phyloP scores from a whole-genome alignment of 805 yeast species.

The Yarrowia porcina region DNA sequence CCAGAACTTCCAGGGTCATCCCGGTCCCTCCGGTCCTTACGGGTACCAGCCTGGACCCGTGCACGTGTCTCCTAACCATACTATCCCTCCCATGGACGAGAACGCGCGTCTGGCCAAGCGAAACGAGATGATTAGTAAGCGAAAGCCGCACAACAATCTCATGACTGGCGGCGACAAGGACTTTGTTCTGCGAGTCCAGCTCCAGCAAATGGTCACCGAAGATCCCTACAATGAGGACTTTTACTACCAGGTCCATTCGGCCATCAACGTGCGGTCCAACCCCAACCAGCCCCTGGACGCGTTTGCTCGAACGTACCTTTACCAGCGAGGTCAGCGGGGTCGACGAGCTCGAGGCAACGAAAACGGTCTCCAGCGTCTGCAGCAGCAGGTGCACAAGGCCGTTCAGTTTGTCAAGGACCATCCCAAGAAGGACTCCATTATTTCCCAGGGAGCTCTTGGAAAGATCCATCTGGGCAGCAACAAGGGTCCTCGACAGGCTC shows the following conservation, averaged over 20 bases:
- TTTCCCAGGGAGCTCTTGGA: conserved; percentile 84
- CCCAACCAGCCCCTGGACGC: conserved; percentile 59
- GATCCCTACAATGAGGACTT: conserved; percentile 98
- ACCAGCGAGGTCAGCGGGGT: conserved; percentile 84
- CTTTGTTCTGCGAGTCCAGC: conserved; percentile 88
- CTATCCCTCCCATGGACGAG: conserved; percentile 18
- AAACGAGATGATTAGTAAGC: conserved; percentile 21
- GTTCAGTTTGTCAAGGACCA: conserved; percentile 89
- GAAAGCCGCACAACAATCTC: conserved; percentile 65
- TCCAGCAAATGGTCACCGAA: conserved; percentile 92
- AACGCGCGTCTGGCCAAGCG: conserved; percentile 21
- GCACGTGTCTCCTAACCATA: conserved; percentile 19
- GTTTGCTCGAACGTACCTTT: conserved; percentile 89
- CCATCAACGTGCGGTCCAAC: conserved; percentile 59
- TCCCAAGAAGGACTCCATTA: conserved; percentile 62
- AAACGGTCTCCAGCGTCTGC: conserved; percentile 93
- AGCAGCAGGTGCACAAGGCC: conserved; percentile 94
- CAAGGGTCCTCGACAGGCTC: conserved; percentile 82
- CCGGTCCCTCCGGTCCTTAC: background rate
- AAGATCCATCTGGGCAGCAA: conserved; percentile 69
- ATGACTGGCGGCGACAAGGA: conserved; percentile 98
- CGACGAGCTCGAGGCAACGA: conserved; percentile 45
- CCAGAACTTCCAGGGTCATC: background rate
- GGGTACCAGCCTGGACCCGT: conserved; percentile 10
- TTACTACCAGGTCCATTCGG: conserved; percentile 87